Evolutionary conservation across 768 basidiomycete species (phyloP).

Genomic region (Collybia sordida): DNA sequence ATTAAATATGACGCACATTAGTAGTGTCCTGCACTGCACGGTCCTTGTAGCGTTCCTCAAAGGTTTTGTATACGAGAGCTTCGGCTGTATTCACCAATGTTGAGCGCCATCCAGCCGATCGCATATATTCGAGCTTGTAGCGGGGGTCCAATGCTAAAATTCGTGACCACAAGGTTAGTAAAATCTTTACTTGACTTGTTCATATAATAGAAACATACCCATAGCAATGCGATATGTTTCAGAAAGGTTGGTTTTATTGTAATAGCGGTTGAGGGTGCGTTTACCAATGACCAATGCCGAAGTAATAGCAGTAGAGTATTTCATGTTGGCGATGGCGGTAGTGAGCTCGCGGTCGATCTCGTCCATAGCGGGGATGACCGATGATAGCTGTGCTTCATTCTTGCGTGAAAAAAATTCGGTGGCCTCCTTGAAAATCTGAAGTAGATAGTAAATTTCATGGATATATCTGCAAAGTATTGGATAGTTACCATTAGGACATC

Average conservation of each 20-base stretch:
- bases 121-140: conserved; percentile 20
- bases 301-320: no score
- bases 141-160: conserved; percentile 17
- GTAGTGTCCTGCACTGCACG: no score
- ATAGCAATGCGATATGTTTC: no score
- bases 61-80: background rate
- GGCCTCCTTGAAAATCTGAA: conserved; percentile 29
- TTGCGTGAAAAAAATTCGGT: background rate
- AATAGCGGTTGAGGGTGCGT: no score
- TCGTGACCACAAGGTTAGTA: no score
- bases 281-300: no score
- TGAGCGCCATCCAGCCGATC: conserved; percentile 12
- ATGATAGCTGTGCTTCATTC: background rate
- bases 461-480: background rate
- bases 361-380: conserved; percentile 1
- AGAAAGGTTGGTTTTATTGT: no score
- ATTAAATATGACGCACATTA: no score
- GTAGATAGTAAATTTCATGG: background rate
- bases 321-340: background rate
- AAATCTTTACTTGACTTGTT: no score
- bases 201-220: no score
- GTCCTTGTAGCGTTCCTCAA: background rate
- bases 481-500: conserved; percentile 23
- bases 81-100: conserved; percentile 14
- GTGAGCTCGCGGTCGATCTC: background rate